phyloP scores from a whole-genome alignment of 164 flowering plant species.

The Taxillus chinensis region DNA sequence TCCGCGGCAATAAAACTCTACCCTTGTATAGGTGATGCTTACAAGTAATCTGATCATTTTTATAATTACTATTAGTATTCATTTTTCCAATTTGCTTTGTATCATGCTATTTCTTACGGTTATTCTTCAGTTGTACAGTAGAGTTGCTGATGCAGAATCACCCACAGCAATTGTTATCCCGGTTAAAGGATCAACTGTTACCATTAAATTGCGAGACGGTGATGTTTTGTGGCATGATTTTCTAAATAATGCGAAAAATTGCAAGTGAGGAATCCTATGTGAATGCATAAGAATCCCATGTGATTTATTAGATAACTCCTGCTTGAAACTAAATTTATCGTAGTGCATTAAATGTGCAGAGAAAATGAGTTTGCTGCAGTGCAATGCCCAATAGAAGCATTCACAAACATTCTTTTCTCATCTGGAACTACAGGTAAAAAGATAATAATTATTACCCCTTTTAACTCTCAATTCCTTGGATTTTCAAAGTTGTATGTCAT shows the following conservation, averaged over 20 bases:
- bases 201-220: constrained; percentile 42
- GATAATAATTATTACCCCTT: background rate
- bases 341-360: constrained; percentile 24
- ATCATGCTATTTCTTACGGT: constrained; percentile 14
- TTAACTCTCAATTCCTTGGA: background rate
- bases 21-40: constrained; percentile 76
- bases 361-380: constrained; percentile 43
- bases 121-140: constrained; percentile 38
- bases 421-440: constrained; percentile 94
- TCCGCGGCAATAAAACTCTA: constrained; percentile 68
- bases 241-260: constrained; percentile 39
- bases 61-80: background rate
- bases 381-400: constrained; percentile 58
- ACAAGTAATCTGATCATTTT: background rate
- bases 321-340: too few relatives aligned
- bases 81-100: background rate
- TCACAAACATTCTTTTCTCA: constrained; percentile 83
- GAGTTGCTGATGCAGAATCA: constrained; percentile 77
- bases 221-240: constrained; percentile 77
- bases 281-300: background rate
- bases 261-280: constrained; percentile 27
- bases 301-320: too few relatives aligned
- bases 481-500: too few relatives aligned
- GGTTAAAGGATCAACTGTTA: constrained; percentile 32
- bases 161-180: constrained; percentile 77